These are phyloP conservation scores for Balakata baccata DNA, from an alignment of 345 rosid species.

Conservation along the genomic window DNA sequence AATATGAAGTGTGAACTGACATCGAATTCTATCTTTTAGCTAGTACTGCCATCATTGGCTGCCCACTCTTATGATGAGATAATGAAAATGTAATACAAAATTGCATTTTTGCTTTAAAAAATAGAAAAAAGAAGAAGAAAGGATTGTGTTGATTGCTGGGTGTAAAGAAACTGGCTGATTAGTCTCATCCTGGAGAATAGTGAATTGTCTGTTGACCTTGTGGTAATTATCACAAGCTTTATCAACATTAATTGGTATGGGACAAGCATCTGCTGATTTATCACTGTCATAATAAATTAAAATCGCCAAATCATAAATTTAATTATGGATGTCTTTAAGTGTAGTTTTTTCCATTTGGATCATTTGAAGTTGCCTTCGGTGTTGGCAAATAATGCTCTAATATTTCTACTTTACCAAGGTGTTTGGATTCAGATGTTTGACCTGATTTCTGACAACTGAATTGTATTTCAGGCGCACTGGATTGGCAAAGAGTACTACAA, in stretches of 20 bases:
- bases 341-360: background rate
- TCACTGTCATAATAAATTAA: background rate
- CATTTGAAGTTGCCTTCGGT: background rate
- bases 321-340: background rate
- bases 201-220: background rate
- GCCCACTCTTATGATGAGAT: background rate
- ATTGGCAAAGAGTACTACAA: constrained; percentile 86
- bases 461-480: constrained; percentile 80
- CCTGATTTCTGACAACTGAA: background rate
- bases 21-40: background rate
- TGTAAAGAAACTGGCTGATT: background rate
- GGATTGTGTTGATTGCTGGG: background rate
- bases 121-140: background rate
- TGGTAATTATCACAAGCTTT: background rate
- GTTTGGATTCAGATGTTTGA: background rate
- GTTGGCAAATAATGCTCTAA: background rate
- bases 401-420: too few species aligned
- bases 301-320: background rate
- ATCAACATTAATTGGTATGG: background rate
- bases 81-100: background rate
- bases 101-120: background rate
- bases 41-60: background rate
- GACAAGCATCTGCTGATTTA: background rate
- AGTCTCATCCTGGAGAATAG: background rate
- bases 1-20: background rate